These are phyloP conservation scores for Gliomastix tumulicola DNA, from an alignment of 2,329 filamentous ascomycete genomes.

Conservation along the genomic window DNA sequence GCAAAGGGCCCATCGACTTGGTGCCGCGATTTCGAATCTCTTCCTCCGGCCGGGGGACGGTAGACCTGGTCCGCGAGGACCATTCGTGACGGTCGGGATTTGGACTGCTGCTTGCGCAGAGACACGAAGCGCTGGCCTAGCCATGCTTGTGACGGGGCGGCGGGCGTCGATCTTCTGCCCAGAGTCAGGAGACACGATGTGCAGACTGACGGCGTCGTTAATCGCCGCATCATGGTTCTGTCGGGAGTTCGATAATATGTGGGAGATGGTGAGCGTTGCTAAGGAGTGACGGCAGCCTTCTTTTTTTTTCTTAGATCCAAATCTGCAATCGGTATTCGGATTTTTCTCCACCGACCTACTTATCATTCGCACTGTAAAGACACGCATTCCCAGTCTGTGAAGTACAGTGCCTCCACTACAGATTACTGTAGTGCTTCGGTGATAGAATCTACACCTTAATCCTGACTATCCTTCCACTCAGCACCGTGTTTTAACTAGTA, in stretches of 20 bases:
- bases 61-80: slow-evolving; percentile 48
- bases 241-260: too few species aligned
- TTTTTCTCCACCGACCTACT: too few species aligned
- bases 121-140: slow-evolving; percentile 25
- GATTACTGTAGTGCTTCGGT: too few species aligned
- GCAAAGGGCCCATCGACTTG: slow-evolving; percentile 40
- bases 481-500: too few species aligned
- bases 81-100: slow-evolving; percentile 44
- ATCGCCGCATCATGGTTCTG: slow-evolving; percentile 3
- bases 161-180: slow-evolving; percentile 4
- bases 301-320: slow-evolving; percentile 1
- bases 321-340: too few species aligned
- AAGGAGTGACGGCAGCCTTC: too few species aligned
- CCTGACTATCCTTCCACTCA: too few species aligned
- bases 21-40: slow-evolving; percentile 8
- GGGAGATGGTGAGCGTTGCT: too few species aligned
- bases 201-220: slow-evolving; percentile 9
- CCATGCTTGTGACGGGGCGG: slow-evolving; percentile 19
- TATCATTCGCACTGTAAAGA: too few species aligned
- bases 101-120: slow-evolving; percentile 7
- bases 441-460: too few species aligned
- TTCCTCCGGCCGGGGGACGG: slow-evolving; percentile 27
- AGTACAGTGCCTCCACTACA: too few species aligned
- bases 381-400: too few species aligned
- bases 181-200: slow-evolving; percentile 10